phyloP scores from a whole-genome alignment of 2,329 filamentous ascomycete species.

The Botrytis cinerea region DNA sequence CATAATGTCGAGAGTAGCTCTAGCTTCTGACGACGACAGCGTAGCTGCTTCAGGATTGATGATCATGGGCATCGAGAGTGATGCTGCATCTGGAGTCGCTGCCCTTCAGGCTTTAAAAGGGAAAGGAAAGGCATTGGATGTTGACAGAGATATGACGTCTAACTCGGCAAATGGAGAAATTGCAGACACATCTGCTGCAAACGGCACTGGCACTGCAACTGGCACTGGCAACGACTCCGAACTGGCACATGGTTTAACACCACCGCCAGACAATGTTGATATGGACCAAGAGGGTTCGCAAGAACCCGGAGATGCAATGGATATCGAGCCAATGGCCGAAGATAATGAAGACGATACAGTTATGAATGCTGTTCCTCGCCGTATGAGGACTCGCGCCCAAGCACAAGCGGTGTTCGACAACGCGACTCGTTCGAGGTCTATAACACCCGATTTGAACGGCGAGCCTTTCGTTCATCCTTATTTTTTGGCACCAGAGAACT shows the following conservation, averaged over 20 bases:
- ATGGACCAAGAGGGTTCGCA: slow-evolving; percentile 25
- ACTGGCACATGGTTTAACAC: not conserved
- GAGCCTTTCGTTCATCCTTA: slow-evolving; percentile 70
- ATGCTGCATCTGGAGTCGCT: slow-evolving; percentile 10
- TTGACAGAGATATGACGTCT: not conserved
- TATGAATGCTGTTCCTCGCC: slow-evolving; percentile 48
- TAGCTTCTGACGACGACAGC: slow-evolving; percentile 33
- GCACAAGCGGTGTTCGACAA: slow-evolving; percentile 48
- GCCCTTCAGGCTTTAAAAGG: slow-evolving; percentile 6
- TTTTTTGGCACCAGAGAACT: slow-evolving; percentile 65
- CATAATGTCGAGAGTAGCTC: slow-evolving; percentile 35
- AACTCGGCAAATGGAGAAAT: slow-evolving; percentile 4
- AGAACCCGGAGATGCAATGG: slow-evolving; percentile 6
- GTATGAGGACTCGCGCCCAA: slow-evolving; percentile 57
- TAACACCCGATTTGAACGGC: slow-evolving; percentile 48
- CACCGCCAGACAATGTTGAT: slow-evolving; percentile 21
- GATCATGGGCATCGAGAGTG: slow-evolving; percentile 22
- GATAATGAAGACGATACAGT: slow-evolving; percentile 47
- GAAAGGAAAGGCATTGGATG: slow-evolving; percentile 12
- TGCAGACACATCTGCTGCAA: not conserved
- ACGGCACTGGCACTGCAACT: not conserved
- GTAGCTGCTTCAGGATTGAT: slow-evolving; percentile 20
- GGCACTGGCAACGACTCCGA: not conserved
- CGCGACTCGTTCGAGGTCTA: slow-evolving; percentile 41
- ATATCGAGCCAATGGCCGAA: slow-evolving; percentile 35